phyloP scores from a whole-genome alignment of 805 yeast genomes.

The Candida cerambycidarum region DNA sequence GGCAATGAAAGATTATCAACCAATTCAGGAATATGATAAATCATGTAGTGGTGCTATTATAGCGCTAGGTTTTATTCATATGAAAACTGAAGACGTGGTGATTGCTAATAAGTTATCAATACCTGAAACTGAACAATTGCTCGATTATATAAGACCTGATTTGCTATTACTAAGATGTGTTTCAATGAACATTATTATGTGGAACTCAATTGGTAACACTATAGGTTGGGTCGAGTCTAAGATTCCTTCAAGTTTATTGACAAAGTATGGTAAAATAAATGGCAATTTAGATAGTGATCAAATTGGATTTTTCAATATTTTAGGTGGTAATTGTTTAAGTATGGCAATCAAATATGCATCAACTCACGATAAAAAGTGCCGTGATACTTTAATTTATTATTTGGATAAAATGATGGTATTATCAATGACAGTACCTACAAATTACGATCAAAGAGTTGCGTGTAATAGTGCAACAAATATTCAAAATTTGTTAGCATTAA shows the following conservation, averaged over 20 bases:
- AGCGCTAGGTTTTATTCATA: constrained; percentile 71
- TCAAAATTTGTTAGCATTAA: constrained; percentile 59
- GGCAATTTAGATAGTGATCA: constrained; percentile 51
- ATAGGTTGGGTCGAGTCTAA: constrained; percentile 57
- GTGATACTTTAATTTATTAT: constrained; percentile 53
- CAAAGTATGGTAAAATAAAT: constrained; percentile 21
- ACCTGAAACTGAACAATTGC: constrained; percentile 57
- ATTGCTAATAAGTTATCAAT: constrained; percentile 62
- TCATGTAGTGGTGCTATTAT: constrained; percentile 72
- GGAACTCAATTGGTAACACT: constrained; percentile 59
- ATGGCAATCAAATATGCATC: constrained; percentile 80
- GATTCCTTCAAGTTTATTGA: constrained; percentile 49
- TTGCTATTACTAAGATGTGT: constrained; percentile 63
- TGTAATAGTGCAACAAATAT: constrained; percentile 52
- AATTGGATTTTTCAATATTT: constrained; percentile 58
- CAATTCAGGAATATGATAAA: constrained; percentile 56
- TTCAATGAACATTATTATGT: constrained; percentile 64
- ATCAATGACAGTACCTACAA: constrained; percentile 40
- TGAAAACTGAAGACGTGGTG: constrained; percentile 59
- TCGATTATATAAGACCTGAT: constrained; percentile 80
- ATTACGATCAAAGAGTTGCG: constrained; percentile 60
- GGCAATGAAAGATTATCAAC: constrained; percentile 62
- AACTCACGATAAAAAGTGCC: constrained; percentile 51
- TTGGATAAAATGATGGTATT: constrained; percentile 52
- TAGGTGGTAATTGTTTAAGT: constrained; percentile 75